Evolutionary conservation across 306 rosid species (phyloP), one percentile per base, ranked within the genome.

Genomic region (Biancaea sappan): DNA sequence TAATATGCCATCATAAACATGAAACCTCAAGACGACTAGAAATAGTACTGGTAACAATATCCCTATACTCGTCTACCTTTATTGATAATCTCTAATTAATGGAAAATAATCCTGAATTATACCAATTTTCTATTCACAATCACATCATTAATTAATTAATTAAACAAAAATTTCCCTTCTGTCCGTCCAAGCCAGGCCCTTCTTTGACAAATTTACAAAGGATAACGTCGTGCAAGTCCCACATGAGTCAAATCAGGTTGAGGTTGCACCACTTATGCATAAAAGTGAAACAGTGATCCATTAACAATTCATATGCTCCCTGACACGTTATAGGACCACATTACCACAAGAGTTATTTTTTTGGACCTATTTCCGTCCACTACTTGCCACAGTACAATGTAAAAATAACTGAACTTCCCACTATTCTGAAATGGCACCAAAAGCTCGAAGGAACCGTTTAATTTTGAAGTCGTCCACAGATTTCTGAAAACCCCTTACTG

Each of bases 161-260:
- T 18, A 18, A 41, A 37, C 47, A 35, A 62, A 4, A 61, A n/a
- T 35, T 61, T 8, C 68, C 48, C 68, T 62, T 62, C 29, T 62
- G 65, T 50, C 37, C 65, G 64, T 71, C 67, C 56, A 12, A n/a
- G 16, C 21, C 67, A 35, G 24, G 46, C 4, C 50, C 31, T 37
- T 5, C 15, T 63, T 50, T 37, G 69, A 63, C 70, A 79, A 69
- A 71, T 75, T 29, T 46, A 58, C 47, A 50, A 34, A 74, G 72
- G 51, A 75, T 25, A 65, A 47, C 59, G 50, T 35, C 15, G 53
- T 4, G 62, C 8, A 71, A 81, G 82, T 72, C 75, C 84, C 80
- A 76, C 84, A 47, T 62, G 72, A 68, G 84, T 84, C 80, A 84
- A 77, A 74, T 56, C 80, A 80, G 12, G 75, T 47, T 66, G 63